phyloP scores from a whole-genome alignment of 192 early-diverging fungal genomes.

The Podila epicladia region DNA sequence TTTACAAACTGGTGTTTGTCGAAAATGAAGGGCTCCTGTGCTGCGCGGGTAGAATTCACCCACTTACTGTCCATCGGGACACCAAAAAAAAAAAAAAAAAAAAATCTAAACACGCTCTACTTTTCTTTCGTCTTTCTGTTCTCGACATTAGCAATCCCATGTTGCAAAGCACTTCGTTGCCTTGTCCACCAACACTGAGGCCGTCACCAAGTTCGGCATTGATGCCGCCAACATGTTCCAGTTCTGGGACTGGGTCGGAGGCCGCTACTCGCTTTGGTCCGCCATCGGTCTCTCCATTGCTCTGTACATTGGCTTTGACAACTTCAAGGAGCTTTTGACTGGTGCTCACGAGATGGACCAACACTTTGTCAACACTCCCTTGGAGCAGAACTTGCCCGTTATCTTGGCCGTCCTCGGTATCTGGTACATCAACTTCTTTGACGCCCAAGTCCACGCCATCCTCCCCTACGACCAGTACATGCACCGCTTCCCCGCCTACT shows the following conservation, averaged over 20 bases:
- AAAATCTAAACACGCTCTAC: background rate
- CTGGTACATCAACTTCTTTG: constrained; percentile 99
- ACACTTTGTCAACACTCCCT: constrained; percentile 90
- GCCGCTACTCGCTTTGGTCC: constrained; percentile 99
- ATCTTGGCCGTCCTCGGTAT: constrained; percentile 89
- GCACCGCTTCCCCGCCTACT: constrained; percentile 97
- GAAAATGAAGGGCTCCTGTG: no score
- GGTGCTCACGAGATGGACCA: constrained; percentile 98
- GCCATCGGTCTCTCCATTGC: constrained; percentile 98
- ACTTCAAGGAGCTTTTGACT: constrained; percentile 89
- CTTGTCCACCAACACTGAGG: constrained; percentile 93
- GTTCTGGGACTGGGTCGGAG: constrained; percentile 99
- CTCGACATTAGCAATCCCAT: constrained; percentile 62
- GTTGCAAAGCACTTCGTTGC: constrained; percentile 99
- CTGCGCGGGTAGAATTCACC: no score
- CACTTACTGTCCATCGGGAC: background rate
- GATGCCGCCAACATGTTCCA: constrained; percentile 98
- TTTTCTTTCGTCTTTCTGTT: background rate
- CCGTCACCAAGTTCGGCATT: constrained; percentile 93
- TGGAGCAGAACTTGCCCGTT: constrained; percentile 95
- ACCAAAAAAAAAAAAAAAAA: background rate
- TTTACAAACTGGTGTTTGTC: no score
- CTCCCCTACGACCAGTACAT: constrained; percentile 99
- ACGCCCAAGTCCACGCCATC: constrained; percentile 92
- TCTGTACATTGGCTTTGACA: constrained; percentile 94